Base-by-base conservation (phyloP, 345 rosid species). In the Erucastrum elatum region DNA sequence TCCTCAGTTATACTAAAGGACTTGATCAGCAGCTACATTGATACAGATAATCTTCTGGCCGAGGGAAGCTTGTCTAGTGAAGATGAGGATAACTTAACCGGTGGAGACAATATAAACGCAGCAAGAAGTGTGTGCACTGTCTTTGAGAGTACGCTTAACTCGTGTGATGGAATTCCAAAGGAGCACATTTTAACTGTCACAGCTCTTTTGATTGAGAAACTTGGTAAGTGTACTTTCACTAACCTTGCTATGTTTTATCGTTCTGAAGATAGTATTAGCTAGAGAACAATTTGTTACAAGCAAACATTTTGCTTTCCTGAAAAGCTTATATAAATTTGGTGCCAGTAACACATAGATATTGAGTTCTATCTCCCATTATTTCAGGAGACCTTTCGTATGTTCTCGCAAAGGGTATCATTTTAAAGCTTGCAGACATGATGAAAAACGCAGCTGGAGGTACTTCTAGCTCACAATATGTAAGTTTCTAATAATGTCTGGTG, bases 391-490 rank as follows among this genome's bases (percentile, higher is more conserved):
- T 71, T 49, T 92, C 98, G 39, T 78, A 74, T 77, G 68, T 84
- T 64, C 87, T 83, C 78, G 85, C 90, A 90, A 87, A 81, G 81
- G 75, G 69, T 56, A 82, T 90, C 61, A 56, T 91, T 64, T 82
- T 86, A 67, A 88, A 90, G 84, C 95, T 94, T 79, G 97, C 90
- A 1, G 80, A 85, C 64, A 80, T 90, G 72, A 86, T 88, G 90
- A 82, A 81, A 56, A 56, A 56, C 75, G 79, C 84, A 35, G 75
- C 44, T 65, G 82, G 73, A 71, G 90, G 82, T 67, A 16, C 64
- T 33, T 72, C 86, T 66, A 79, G 75, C 16, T 65, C 68, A 70
- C 75, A 73, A 66, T 83, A 87, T 83, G 97, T 94, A 85, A 86
- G 97, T 82, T 34, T 69, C 7, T 64, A 56, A 25, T 31, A 30